These are phyloP conservation scores for Tricharina praecox DNA, from an alignment of 495 filamentous ascomycete genomes.

Conservation along the genomic window DNA sequence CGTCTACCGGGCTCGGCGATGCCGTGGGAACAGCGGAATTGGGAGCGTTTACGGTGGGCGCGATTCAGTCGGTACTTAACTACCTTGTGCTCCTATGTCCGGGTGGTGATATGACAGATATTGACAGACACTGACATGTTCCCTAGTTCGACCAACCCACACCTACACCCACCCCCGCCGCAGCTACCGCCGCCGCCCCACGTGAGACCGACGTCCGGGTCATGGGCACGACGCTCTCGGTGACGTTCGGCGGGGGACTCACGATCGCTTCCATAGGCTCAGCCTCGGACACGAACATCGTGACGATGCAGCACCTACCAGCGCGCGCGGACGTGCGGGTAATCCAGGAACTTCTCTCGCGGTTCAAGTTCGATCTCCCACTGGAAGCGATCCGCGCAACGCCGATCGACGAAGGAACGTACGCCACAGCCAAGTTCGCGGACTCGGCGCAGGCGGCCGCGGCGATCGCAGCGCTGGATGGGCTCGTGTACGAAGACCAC, in stretches of 20 bases:
- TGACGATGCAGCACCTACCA: slow-evolving; percentile 14
- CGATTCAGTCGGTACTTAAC: background rate
- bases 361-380: slow-evolving; percentile 4
- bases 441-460: slow-evolving; percentile 3
- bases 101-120: background rate
- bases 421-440: slow-evolving; percentile 10
- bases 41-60: background rate
- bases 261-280: slow-evolving; percentile 5
- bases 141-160: background rate
- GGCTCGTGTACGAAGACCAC: slow-evolving; percentile 1
- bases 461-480: slow-evolving; percentile 10
- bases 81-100: background rate
- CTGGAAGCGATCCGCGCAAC: slow-evolving; percentile 9
- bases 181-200: background rate
- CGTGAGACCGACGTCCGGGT: slow-evolving; percentile 8
- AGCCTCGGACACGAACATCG: slow-evolving; percentile 8
- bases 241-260: slow-evolving; percentile 18
- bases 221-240: slow-evolving; percentile 13
- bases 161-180: background rate
- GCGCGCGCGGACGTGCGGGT: background rate
- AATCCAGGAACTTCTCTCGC: slow-evolving; percentile 3
- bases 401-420: slow-evolving; percentile 1
- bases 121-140: background rate
- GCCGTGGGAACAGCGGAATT: background rate
- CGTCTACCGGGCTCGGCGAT: background rate